Evolutionary conservation across 2,329 filamentous ascomycete genomes (phyloP).

Genomic region (Aspergillus unguis): DNA sequence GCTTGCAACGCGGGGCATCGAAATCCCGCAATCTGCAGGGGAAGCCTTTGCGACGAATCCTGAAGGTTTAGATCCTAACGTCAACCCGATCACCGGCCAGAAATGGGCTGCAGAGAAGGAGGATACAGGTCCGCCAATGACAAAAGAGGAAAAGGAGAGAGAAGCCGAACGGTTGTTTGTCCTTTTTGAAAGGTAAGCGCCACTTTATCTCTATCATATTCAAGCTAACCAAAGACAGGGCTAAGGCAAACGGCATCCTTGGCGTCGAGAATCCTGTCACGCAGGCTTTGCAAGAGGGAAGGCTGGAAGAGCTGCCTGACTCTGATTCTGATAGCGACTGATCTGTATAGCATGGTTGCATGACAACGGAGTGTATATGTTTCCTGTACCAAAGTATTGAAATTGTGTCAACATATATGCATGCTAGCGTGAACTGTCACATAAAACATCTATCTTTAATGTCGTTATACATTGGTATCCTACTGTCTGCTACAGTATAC

Average conservation of each 20-base stretch:
- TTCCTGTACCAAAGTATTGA: too few species aligned
- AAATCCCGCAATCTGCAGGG: slow-evolving; percentile 65
- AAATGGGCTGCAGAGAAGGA: slow-evolving; percentile 65
- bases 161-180: slow-evolving; percentile 90
- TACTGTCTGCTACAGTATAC: neutral
- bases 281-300: slow-evolving; percentile 64
- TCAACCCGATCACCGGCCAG: slow-evolving; percentile 89
- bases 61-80: slow-evolving; percentile 25
- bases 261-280: slow-evolving; percentile 76
- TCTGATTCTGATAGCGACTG: slow-evolving; percentile 50
- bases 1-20: slow-evolving; percentile 77
- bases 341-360: neutral
- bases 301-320: slow-evolving; percentile 66
- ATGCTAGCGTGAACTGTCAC: neutral
- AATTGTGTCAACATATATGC: too few species aligned
- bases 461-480: neutral
- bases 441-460: neutral
- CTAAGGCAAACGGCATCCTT: slow-evolving; percentile 72
- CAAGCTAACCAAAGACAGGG: slow-evolving; percentile 36
- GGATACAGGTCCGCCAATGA: slow-evolving; percentile 69
- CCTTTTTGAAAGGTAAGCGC: slow-evolving; percentile 72
- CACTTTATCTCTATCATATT: slow-evolving; percentile 10
- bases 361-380: neutral
- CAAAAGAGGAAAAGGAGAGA: slow-evolving; percentile 81
- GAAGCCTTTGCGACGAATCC: slow-evolving; percentile 49